These are phyloP conservation scores for Zelopaecilomyces penicillatus DNA, from an alignment of 2,329 filamentous ascomycete genomes.

Conservation along the genomic window DNA sequence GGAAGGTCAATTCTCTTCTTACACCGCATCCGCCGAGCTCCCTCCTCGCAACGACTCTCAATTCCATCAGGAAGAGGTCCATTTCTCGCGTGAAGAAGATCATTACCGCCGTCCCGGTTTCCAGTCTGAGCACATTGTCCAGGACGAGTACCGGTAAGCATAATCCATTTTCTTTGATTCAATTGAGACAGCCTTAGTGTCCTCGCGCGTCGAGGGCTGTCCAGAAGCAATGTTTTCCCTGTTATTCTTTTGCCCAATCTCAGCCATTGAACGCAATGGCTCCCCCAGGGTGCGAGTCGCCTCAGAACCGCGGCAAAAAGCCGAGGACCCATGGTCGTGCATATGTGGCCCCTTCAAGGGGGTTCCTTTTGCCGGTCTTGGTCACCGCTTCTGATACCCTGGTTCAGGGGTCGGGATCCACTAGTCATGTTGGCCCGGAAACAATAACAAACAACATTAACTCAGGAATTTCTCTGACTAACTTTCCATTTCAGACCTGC, in stretches of 20 bases:
- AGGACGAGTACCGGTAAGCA: conserved; percentile 48
- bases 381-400: conserved; percentile 9
- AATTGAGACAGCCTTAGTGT: background rate
- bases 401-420: conserved; percentile 14
- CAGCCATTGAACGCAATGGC: too few species aligned
- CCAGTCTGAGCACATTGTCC: conserved; percentile 42
- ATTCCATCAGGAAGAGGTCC: conserved; percentile 76
- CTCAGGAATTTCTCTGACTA: conserved; percentile 15
- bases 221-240: too few species aligned
- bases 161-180: background rate
- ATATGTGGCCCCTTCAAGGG: background rate
- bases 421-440: conserved; percentile 17
- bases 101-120: conserved; percentile 63
- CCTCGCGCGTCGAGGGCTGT: too few species aligned
- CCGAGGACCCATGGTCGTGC: too few species aligned
- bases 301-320: too few species aligned
- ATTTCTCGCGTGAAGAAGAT: conserved; percentile 70
- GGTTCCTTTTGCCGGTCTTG: conserved; percentile 8
- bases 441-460: conserved; percentile 15
- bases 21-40: conserved; percentile 52
- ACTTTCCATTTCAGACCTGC: conserved; percentile 21
- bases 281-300: too few species aligned
- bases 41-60: conserved; percentile 56
- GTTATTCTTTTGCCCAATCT: too few species aligned
- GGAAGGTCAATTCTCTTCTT: conserved; percentile 88